Evolutionary conservation across 345 rosid species (phyloP), one percentile per base, ranked within the genome.

Genomic region (Populus davidiana): DNA sequence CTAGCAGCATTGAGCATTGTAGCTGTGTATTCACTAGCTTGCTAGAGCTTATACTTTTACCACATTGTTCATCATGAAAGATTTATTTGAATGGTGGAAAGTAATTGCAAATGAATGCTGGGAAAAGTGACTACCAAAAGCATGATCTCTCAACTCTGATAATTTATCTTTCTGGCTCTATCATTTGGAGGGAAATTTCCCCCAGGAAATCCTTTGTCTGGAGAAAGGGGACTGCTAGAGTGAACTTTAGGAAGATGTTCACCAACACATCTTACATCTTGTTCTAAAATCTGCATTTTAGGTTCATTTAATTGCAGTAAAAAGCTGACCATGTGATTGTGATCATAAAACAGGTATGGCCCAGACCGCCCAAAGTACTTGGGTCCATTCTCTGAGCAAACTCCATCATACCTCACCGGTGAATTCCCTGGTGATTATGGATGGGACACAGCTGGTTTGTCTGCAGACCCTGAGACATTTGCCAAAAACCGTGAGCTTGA

Each of bases 401-500:
- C 90, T 27, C 97, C 97, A 23, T 91, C 97, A 0, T 93, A 93
- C 92, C 83, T 94, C 77, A 94, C 94, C 1, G 97, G 98, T n/a
- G 98, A 94, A 71, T 92, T 91, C 86, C 93, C 97, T 0, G 96
- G 97, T 61, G 98, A 94, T 86, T 94, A 94, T 17, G 97, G 98
- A 52, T 93, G 99, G 99, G 99, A 95, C 87, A 91, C 97, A n/a
- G 98, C 98, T 18, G 98, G 99, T 8, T 81, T 93, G 63, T 95
- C 99, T 0, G 98, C 98, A 29, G 99, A 95, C 74, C 99, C 98
- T 0, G 97, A 95, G 88, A 95, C 99, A 72, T 93, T 93, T 52
- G 89, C 99, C 77, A 95, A 91, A 91, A 94, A 92, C 91, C 96
- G 97, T 59, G 98, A 94, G 89, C 94, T 92, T 18, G 98, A 92